Evolutionary conservation across 2,329 filamentous ascomycete species (phyloP).

Genomic region (Fonsecaea pedrosoi): DNA sequence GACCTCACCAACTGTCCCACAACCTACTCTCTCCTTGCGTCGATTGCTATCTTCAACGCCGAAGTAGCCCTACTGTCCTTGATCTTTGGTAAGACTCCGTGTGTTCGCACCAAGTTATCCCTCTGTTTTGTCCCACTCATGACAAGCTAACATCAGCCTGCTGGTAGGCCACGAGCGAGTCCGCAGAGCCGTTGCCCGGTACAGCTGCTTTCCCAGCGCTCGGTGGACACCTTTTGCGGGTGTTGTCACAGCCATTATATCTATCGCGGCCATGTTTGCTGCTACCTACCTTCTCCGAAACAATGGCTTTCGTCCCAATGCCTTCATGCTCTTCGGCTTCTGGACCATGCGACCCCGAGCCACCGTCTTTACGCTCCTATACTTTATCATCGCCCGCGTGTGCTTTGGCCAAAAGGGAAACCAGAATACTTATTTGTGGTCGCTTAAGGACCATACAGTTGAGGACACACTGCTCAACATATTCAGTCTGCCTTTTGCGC

Average conservation of each 20-base stretch:
- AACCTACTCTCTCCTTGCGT: conserved; percentile 10
- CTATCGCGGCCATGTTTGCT: conserved; percentile 11
- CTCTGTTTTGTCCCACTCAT: neutral
- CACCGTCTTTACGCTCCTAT: conserved; percentile 7
- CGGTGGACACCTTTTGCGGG: conserved; percentile 15
- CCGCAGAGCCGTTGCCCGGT: neutral
- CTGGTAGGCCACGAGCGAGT: conserved; percentile 7
- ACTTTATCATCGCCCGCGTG: conserved; percentile 12
- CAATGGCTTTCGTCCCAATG: conserved; percentile 11
- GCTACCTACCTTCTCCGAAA: conserved; percentile 16
- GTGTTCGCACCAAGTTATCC: neutral
- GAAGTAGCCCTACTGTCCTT: conserved; percentile 13
- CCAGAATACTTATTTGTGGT: conserved; percentile 11
- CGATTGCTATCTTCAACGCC: conserved; percentile 14
- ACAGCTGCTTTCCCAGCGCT: conserved; percentile 6
- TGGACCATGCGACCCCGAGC: conserved; percentile 20
- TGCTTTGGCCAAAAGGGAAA: conserved; percentile 9
- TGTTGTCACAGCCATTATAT: conserved; percentile 10
- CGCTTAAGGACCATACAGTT: conserved; percentile 11
- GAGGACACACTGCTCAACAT: conserved; percentile 14
- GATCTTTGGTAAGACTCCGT: conserved; percentile 6
- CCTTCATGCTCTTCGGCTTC: conserved; percentile 16
- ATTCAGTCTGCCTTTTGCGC: conserved; percentile 11
- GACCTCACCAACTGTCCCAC: conserved; percentile 13
- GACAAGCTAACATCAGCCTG: neutral